These are phyloP conservation scores for Blastomyces silverae DNA, from an alignment of 2,329 filamentous ascomycete genomes.

Conservation along the genomic window DNA sequence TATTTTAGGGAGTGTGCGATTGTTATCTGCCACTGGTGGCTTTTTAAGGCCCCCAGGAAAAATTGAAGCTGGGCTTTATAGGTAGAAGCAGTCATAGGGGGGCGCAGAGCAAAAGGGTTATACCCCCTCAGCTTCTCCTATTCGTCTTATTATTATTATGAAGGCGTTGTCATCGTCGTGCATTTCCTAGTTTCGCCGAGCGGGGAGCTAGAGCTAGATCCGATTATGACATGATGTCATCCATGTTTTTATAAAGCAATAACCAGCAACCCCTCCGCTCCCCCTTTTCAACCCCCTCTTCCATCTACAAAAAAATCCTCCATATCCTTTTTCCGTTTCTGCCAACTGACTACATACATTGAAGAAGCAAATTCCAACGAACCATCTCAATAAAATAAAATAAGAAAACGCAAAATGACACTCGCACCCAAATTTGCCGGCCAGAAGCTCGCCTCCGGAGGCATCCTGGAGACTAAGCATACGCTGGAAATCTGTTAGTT, in stretches of 20 bases:
- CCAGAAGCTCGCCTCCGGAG: constrained; percentile 35
- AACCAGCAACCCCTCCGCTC: neutral
- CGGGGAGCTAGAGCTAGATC: neutral
- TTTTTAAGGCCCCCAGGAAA: neutral
- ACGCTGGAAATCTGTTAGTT: constrained; percentile 37
- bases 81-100: neutral
- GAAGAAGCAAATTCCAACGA: neutral
- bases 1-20: neutral
- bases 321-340: neutral
- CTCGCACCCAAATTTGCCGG: constrained; percentile 55
- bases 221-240: neutral
- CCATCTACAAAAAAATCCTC: neutral
- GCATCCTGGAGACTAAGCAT: constrained; percentile 26
- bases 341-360: neutral
- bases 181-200: neutral
- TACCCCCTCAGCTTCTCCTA: neutral
- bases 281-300: neutral
- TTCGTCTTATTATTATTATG: neutral
- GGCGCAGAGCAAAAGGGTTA: neutral
- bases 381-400: neutral
- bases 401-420: constrained; percentile 42
- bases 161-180: neutral
- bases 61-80: neutral
- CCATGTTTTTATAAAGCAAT: neutral
- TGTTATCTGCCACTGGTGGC: no score